These are phyloP conservation scores for Nakazawaea molendinolei DNA, from an alignment of 805 yeast species.

Conservation along the genomic window DNA sequence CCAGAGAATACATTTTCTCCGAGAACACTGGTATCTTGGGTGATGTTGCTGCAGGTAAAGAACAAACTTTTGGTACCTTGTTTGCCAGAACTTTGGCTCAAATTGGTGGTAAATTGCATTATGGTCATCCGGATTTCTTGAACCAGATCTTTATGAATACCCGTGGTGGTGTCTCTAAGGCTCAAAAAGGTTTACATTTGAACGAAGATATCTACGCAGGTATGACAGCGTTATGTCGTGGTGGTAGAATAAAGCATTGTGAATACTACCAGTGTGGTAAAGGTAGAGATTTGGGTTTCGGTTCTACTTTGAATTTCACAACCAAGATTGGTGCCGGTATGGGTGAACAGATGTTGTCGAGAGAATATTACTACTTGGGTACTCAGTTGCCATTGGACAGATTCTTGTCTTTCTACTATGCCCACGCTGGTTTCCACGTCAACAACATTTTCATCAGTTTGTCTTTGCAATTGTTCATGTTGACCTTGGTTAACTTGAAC, in stretches of 20 bases:
- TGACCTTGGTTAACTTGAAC: conserved; percentile 64
- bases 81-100: conserved; percentile 80
- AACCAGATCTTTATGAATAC: conserved; percentile 74
- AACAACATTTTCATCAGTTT: conserved; percentile 73
- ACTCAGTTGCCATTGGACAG: conserved; percentile 76
- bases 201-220: conserved; percentile 89
- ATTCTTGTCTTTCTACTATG: conserved; percentile 77
- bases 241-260: conserved; percentile 84
- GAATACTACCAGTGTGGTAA: conserved; percentile 88
- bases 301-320: conserved; percentile 78
- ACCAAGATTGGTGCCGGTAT: conserved; percentile 89
- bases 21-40: conserved; percentile 82
- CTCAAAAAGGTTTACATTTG: conserved; percentile 79
- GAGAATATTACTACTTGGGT: conserved; percentile 79
- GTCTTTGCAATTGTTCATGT: conserved; percentile 65
- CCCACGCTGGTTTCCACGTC: conserved; percentile 83
- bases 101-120: conserved; percentile 81
- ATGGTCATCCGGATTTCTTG: conserved; percentile 85
- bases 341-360: conserved; percentile 85
- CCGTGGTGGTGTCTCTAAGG: conserved; percentile 84
- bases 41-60: conserved; percentile 88
- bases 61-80: conserved; percentile 82
- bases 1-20: conserved; percentile 81
- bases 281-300: conserved; percentile 86
- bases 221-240: conserved; percentile 76